Conservation (phyloP, 306 rosid species). For the Ormosia semicastrata region DNA sequence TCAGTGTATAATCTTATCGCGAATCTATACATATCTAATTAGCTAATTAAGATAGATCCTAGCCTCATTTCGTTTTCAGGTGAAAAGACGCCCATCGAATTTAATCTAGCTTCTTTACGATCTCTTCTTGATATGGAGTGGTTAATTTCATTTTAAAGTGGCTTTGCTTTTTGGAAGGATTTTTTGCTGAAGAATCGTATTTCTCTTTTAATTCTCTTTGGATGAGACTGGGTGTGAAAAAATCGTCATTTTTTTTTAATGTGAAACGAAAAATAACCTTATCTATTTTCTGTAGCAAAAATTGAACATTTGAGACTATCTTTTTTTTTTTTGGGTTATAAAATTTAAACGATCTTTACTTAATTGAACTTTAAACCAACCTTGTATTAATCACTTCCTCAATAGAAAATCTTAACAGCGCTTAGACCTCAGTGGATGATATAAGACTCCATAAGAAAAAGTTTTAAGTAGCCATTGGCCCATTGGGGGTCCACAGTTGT, state of each 20-base stretch:
- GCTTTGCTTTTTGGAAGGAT: neutral
- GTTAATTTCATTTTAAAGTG: neutral
- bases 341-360: too few species aligned
- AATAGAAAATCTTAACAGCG: neutral
- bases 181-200: neutral
- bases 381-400: neutral
- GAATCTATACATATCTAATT: neutral
- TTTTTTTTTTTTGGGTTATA: too few species aligned
- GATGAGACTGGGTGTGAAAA: too few species aligned
- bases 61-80: neutral
- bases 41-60: neutral
- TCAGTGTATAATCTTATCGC: neutral
- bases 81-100: neutral
- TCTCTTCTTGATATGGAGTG: neutral
- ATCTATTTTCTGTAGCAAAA: too few species aligned
- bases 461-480: neutral
- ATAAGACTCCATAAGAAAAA: neutral
- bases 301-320: too few species aligned
- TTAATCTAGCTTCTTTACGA: neutral
- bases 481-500: neutral
- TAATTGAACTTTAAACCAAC: neutral
- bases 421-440: neutral
- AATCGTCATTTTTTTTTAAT: too few species aligned
- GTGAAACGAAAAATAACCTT: too few species aligned
- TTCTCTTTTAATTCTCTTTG: neutral